A percentile compares a stretch with the other conserved stretches of the same genome.
phyloP scores from a whole-genome alignment of 1,284 basidiomycete species.

The Neotropicomus parvogracilis region DNA sequence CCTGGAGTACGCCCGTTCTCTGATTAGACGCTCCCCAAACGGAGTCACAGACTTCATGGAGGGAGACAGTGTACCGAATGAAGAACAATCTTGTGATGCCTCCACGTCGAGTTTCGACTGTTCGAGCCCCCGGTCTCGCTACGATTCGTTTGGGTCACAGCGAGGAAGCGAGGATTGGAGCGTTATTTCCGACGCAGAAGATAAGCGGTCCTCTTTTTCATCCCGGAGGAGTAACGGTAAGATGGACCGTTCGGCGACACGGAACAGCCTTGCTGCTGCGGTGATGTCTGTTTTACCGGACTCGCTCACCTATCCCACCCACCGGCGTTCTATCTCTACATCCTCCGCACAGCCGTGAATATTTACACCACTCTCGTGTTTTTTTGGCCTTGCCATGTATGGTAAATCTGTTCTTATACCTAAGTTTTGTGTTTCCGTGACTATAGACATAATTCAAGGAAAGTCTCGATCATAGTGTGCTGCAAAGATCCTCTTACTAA shows the following conservation, averaged over 20 bases:
- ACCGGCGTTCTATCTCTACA: constrained; percentile 37
- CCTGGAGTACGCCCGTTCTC: constrained; percentile 79
- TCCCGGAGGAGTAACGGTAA: constrained; percentile 38
- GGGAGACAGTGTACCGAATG: constrained; percentile 46
- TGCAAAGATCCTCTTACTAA: constrained; percentile 79
- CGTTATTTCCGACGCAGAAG: constrained; percentile 73
- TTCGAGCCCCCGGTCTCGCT: constrained; percentile 45
- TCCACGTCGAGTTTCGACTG: constrained; percentile 31
- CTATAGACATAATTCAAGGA: constrained; percentile 19
- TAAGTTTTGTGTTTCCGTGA: constrained; percentile 7
- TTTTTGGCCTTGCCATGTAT: too few relatives aligned
- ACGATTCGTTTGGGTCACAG: constrained; percentile 55
- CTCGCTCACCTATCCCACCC: constrained; percentile 43
- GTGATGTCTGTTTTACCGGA: constrained; percentile 60
- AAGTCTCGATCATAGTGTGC: constrained; percentile 62
- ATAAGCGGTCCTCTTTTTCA: constrained; percentile 48
- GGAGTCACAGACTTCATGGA: constrained; percentile 36
- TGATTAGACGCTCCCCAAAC: constrained; percentile 60
- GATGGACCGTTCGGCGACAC: constrained; percentile 37
- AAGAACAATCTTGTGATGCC: constrained; percentile 25
- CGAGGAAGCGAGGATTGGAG: constrained; percentile 76
- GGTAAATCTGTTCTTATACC: constrained; percentile 7
- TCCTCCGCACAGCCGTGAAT: constrained; percentile 21
- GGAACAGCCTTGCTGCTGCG: constrained; percentile 58
- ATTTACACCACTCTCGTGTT: neutral